Conservation (phyloP, 1,284 basidiomycete genomes). For the Filobasidium uniguttulatum region DNA sequence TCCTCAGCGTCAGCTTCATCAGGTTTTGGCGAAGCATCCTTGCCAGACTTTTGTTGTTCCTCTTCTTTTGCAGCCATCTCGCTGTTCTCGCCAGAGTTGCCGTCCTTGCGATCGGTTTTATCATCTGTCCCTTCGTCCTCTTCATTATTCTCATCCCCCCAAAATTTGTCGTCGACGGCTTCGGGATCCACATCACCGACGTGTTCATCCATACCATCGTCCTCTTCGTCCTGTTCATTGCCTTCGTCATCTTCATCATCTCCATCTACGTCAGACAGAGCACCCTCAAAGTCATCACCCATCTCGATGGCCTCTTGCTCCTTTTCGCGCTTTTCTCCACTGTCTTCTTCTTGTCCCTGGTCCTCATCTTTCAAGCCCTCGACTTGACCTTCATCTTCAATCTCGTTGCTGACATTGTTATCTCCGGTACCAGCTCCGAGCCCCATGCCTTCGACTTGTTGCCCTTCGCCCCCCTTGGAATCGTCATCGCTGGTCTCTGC, state of each 20-base stretch:
- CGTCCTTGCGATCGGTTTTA: slow-evolving; percentile 34
- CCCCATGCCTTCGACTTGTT: slow-evolving; percentile 57
- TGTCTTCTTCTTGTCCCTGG: slow-evolving; percentile 44
- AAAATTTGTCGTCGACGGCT: slow-evolving; percentile 89
- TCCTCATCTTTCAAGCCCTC: slow-evolving; percentile 76
- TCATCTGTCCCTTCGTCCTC: slow-evolving; percentile 39
- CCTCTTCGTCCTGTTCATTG: slow-evolving; percentile 42
- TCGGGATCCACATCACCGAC: slow-evolving; percentile 77
- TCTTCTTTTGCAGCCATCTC: slow-evolving; percentile 64
- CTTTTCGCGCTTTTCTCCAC: slow-evolving; percentile 51
- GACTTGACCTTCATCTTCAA: slow-evolving; percentile 88
- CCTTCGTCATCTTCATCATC: slow-evolving; percentile 49
- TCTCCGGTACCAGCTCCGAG: slow-evolving; percentile 71
- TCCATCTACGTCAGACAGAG: slow-evolving; percentile 59
- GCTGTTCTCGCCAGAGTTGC: slow-evolving; percentile 41
- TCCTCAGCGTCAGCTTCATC: slow-evolving; percentile 22
- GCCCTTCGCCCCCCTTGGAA: slow-evolving; percentile 39
- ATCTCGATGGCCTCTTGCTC: slow-evolving; percentile 46
- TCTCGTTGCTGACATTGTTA: slow-evolving; percentile 81
- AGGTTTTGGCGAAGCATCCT: slow-evolving; percentile 17
- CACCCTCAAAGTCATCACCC: slow-evolving; percentile 55
- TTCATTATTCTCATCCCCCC: slow-evolving; percentile 62
- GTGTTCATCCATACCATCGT: slow-evolving; percentile 60
- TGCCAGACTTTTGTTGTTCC: slow-evolving; percentile 37
- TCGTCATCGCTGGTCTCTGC: slow-evolving; percentile 46